phyloP scores from a whole-genome alignment of 495 filamentous ascomycete genomes.

The Neurospora cerealis region DNA sequence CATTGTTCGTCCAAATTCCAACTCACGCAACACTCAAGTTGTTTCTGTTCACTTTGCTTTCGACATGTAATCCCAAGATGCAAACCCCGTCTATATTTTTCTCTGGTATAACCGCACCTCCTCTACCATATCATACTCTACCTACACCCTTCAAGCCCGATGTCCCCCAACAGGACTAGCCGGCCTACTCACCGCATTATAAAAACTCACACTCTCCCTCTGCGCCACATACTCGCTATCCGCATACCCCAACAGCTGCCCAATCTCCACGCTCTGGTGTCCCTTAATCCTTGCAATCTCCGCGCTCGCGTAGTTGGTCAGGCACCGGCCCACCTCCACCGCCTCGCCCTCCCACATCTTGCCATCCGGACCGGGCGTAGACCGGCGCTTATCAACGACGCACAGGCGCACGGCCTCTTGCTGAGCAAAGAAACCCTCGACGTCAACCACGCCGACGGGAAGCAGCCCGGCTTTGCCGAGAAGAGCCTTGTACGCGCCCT shows the following conservation, averaged over 20 bases:
- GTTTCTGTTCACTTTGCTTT: background rate
- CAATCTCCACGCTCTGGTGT: conserved; percentile 69
- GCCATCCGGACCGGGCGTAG: conserved; percentile 9
- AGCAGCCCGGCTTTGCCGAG: conserved; percentile 77
- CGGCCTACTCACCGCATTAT: conserved; percentile 33
- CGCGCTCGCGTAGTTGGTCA: conserved; percentile 82
- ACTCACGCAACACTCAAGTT: background rate
- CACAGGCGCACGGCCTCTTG: conserved; percentile 83
- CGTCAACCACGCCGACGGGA: conserved; percentile 80
- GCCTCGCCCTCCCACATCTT: conserved; percentile 42
- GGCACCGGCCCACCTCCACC: conserved; percentile 78
- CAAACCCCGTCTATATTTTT: background rate
- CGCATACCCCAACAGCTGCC: conserved; percentile 71
- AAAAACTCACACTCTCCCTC: conserved; percentile 79
- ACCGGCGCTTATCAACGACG: conserved; percentile 49
- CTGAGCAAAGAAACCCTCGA: conserved; percentile 77
- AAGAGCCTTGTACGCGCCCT: conserved; percentile 73
- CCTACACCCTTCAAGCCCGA: conserved; percentile 2
- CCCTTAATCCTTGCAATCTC: conserved; percentile 83
- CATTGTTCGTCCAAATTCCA: background rate
- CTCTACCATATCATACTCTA: conserved; percentile 15
- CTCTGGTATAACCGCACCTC: background rate
- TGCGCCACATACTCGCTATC: conserved; percentile 92
- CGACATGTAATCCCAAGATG: background rate
- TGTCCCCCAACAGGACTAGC: conserved; percentile 28